A percentile compares a stretch with the other conserved stretches of the same genome.
phyloP scores from a whole-genome alignment of 2,329 filamentous ascomycete species.

The Penicillium fuscoglaucum region DNA sequence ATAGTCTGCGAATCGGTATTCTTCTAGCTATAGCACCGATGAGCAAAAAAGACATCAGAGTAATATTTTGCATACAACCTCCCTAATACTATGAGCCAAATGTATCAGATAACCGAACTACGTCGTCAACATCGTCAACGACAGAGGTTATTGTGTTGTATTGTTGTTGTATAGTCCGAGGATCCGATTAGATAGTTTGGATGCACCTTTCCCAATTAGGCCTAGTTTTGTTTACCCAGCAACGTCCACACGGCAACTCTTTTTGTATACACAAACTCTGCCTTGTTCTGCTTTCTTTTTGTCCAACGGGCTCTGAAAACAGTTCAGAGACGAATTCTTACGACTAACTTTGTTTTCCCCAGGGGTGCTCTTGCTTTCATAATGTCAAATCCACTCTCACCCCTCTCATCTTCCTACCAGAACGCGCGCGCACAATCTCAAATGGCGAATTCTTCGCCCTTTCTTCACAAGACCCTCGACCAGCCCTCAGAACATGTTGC shows the following conservation, averaged over 20 bases:
- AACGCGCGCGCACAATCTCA: slow-evolving; percentile 40
- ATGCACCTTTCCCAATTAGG: slow-evolving; percentile 10
- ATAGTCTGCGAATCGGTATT: background rate
- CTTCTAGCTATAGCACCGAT: background rate
- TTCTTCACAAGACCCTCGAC: slow-evolving; percentile 24
- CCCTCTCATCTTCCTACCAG: slow-evolving; percentile 44
- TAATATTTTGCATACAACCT: background rate
- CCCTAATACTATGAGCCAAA: background rate
- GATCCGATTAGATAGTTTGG: slow-evolving; percentile 2
- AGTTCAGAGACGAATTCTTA: background rate
- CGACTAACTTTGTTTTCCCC: background rate
- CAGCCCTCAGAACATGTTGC: slow-evolving; percentile 24
- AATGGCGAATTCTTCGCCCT: slow-evolving; percentile 24
- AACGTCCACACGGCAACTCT: slow-evolving; percentile 17
- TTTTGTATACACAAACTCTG: slow-evolving; percentile 12
- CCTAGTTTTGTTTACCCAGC: slow-evolving; percentile 25
- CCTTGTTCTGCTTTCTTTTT: background rate
- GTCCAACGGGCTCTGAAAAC: background rate
- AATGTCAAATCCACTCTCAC: slow-evolving; percentile 45
- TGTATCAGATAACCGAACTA: background rate
- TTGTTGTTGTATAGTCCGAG: background rate
- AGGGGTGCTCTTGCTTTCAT: slow-evolving; percentile 3
- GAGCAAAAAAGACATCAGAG: background rate
- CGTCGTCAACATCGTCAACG: background rate
- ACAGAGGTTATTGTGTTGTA: background rate